Conservation (phyloP, 495 filamentous ascomycete species). For the Penicillium soppii region DNA sequence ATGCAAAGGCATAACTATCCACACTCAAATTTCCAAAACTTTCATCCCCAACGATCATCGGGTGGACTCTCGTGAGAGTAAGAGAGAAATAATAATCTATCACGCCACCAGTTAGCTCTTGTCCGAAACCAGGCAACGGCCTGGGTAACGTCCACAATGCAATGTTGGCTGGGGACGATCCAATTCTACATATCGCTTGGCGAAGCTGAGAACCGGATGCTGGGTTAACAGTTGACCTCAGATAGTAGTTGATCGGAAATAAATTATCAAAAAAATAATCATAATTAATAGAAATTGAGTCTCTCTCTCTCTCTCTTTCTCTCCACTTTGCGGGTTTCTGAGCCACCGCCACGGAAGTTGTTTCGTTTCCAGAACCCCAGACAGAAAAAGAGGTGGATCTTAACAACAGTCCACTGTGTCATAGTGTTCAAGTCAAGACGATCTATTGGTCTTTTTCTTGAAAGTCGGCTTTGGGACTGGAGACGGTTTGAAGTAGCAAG, state of each 20-base stretch:
- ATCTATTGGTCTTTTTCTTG: constrained; percentile 2
- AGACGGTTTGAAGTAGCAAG: neutral
- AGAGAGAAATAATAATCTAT: too few relatives aligned
- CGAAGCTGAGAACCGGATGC: constrained; percentile 4
- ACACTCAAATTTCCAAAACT: constrained; percentile 1
- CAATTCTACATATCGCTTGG: constrained; percentile 10
- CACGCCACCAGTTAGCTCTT: constrained; percentile 9
- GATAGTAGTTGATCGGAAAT: neutral
- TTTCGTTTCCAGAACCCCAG: constrained; percentile 35
- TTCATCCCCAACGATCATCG: constrained; percentile 2
- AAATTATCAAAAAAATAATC: neutral
- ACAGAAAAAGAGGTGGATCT: constrained; percentile 11
- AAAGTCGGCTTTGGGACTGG: neutral
- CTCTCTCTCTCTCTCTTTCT: too few relatives aligned
- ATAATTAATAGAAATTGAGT: neutral
- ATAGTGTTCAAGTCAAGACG: constrained; percentile 8
- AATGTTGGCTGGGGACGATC: constrained; percentile 14
- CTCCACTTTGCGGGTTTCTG: constrained; percentile 12
- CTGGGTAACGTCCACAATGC: constrained; percentile 3
- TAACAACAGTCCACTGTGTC: constrained; percentile 8
- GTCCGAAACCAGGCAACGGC: constrained; percentile 1
- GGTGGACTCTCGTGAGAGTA: constrained; percentile 1
- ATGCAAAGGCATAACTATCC: constrained; percentile 4
- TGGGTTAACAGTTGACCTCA: neutral
- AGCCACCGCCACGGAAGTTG: constrained; percentile 30